A percentile compares a stretch with the other conserved stretches of the same genome.
These are phyloP conservation scores for Apiotrichum gamsii DNA, from an alignment of 1,284 basidiomycete genomes.

Conservation along the genomic window DNA sequence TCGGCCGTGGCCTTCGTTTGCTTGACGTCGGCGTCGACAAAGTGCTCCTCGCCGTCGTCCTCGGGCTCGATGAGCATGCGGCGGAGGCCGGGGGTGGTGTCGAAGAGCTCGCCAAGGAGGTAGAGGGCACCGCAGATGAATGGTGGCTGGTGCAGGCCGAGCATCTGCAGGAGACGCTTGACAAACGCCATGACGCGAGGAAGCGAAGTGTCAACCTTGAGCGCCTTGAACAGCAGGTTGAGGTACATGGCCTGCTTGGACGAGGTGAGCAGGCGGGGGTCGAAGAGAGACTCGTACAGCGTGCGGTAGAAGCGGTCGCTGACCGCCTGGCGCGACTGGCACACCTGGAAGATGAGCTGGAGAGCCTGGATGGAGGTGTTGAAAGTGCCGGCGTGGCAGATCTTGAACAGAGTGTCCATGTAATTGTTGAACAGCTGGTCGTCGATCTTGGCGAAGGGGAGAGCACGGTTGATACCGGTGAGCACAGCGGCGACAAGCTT, in stretches of 20 bases:
- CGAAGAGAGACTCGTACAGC: slow-evolving; percentile 81
- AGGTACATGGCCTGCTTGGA: slow-evolving; percentile 98
- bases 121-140: slow-evolving; percentile 83
- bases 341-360: slow-evolving; percentile 82
- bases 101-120: slow-evolving; percentile 64
- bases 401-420: slow-evolving; percentile 88
- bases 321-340: slow-evolving; percentile 52
- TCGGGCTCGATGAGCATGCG: slow-evolving; percentile 56
- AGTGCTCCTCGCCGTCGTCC: slow-evolving; percentile 52
- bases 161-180: slow-evolving; percentile 77
- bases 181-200: slow-evolving; percentile 72
- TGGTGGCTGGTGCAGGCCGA: slow-evolving; percentile 70
- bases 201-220: slow-evolving; percentile 68
- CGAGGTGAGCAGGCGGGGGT: slow-evolving; percentile 70
- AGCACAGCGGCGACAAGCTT: slow-evolving; percentile 85
- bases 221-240: slow-evolving; percentile 86
- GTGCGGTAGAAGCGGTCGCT: slow-evolving; percentile 84
- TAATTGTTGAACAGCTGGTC: slow-evolving; percentile 70
- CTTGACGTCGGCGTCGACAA: slow-evolving; percentile 45
- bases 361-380: slow-evolving; percentile 94
- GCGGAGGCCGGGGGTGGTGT: slow-evolving; percentile 63
- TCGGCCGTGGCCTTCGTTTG: slow-evolving; percentile 3
- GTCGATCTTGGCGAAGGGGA: slow-evolving; percentile 78
- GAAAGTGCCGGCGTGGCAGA: slow-evolving; percentile 84
- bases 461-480: slow-evolving; percentile 89